Base-by-base conservation (phyloP, 106 monocot species). In the Dendrobium officinale region DNA sequence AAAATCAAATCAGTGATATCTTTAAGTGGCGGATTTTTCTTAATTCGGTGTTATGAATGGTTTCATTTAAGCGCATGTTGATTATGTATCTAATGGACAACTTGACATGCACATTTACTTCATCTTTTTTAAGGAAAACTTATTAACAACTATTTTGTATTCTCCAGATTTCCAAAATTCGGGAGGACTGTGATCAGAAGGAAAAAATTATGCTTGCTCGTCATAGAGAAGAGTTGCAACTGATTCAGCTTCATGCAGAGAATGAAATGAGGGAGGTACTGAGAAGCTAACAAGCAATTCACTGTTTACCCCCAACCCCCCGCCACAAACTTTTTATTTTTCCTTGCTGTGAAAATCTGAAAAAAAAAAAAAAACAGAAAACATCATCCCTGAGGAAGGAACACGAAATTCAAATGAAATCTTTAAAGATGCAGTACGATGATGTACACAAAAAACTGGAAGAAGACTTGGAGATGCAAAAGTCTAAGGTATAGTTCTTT, bases 201-300 rank as follows among this genome's bases (percentile, higher is more conserved):
- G 99, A 95, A 85, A 58, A 77, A 45, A 87, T n/a, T 73, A 79
- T 95, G 73, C 86, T 77, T 77, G 78, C 84, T 68, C 84, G 85
- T 83, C 91, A 95, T 33, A 88, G 82, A 82, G 88, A 95, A 85
- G 99, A 99, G 77, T 73, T 95, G 74, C 87, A 93, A 45, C 85
- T 86, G 31, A 29, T 86, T 20, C 88, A 95, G 74, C 83, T 91
- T 81, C 90, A 95, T 76, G 80, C 93, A 81, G 99, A 99, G 77
- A 91, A 83, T 88, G 95, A 95, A 84, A 33, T 95, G 85, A 99
- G 91, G 73, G 99, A 99, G 92, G 99, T 99, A 82, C 11, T 66
- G 49, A 26, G 19, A 76, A 75, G 67, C 29, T 64, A 44, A 22
- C 19, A 20, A 27, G 20, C 24, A 4, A 42, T 80, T 56, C 20